Evolutionary conservation across 2,329 filamentous ascomycete species (phyloP).

Genomic region (Colletotrichum sp.): DNA sequence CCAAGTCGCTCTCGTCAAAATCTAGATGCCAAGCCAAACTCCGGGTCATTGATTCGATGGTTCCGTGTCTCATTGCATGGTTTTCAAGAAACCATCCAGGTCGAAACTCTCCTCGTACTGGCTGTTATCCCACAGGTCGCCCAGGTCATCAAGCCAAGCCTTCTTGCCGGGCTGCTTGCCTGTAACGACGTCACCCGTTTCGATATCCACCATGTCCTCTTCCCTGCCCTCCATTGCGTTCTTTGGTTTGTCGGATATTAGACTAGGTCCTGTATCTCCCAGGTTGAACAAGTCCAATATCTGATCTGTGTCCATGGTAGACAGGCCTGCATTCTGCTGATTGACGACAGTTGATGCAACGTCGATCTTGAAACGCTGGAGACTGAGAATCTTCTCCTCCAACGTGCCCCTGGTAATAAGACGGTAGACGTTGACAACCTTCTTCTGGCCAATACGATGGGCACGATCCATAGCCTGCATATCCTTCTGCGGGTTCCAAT

Average conservation of each 20-base stretch:
- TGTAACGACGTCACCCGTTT: slow-evolving; percentile 83
- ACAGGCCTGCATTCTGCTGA: slow-evolving; percentile 94
- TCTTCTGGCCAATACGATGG: slow-evolving; percentile 98
- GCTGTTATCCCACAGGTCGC: slow-evolving; percentile 95
- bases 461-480: slow-evolving; percentile 99
- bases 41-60: background rate
- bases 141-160: slow-evolving; percentile 91
- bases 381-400: slow-evolving; percentile 97
- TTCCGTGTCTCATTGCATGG: slow-evolving; percentile 68
- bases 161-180: slow-evolving; percentile 93
- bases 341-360: slow-evolving; percentile 98
- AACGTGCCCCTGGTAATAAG: slow-evolving; percentile 94
- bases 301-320: slow-evolving; percentile 97
- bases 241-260: slow-evolving; percentile 66
- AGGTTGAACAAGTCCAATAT: slow-evolving; percentile 96
- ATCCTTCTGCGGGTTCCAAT: slow-evolving; percentile 99
- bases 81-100: slow-evolving; percentile 92
- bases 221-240: slow-evolving; percentile 67
- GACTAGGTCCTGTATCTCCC: slow-evolving; percentile 74
- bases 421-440: slow-evolving; percentile 98
- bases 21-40: slow-evolving; percentile 18
- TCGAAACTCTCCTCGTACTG: slow-evolving; percentile 99
- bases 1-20: slow-evolving; percentile 13
- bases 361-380: slow-evolving; percentile 99
- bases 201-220: slow-evolving; percentile 90